These are phyloP conservation scores for Geosiphon pyriformis DNA, from an alignment of 192 early-diverging fungal genomes.

Conservation along the genomic window DNA sequence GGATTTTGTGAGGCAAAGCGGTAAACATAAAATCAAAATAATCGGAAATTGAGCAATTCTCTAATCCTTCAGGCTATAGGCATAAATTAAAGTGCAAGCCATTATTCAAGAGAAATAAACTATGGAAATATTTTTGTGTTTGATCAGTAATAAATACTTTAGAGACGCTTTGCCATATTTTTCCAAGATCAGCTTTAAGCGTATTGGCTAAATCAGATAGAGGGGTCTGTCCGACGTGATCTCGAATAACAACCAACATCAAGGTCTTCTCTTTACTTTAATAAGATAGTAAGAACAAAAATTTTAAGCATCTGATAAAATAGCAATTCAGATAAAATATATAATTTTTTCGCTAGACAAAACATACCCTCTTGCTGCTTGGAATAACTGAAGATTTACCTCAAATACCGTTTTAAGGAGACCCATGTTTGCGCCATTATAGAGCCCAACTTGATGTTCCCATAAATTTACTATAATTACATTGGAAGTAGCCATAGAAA, in stretches of 20 bases:
- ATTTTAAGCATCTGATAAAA: not conserved
- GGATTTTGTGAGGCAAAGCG: slow-evolving; percentile 86
- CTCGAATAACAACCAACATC: slow-evolving; percentile 94
- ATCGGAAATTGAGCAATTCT: slow-evolving; percentile 67
- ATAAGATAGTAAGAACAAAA: slow-evolving; percentile 1
- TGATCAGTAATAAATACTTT: slow-evolving; percentile 49
- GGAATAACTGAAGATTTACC: slow-evolving; percentile 96
- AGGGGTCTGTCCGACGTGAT: slow-evolving; percentile 86
- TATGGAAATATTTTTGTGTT: slow-evolving; percentile 2
- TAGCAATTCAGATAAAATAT: not conserved
- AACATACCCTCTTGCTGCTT: slow-evolving; percentile 60
- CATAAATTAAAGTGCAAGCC: not conserved
- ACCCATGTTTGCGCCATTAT: slow-evolving; percentile 99
- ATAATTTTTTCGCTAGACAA: slow-evolving; percentile 1
- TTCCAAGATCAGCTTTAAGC: slow-evolving; percentile 75
- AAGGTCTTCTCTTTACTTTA: slow-evolving; percentile 81
- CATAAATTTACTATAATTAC: slow-evolving; percentile 98
- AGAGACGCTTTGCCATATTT: slow-evolving; percentile 84
- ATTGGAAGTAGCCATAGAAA: slow-evolving; percentile 91
- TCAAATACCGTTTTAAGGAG: slow-evolving; percentile 98
- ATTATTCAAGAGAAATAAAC: not conserved
- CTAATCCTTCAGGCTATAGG: slow-evolving; percentile 70
- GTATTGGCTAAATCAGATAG: slow-evolving; percentile 74
- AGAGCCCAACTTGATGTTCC: slow-evolving; percentile 96
- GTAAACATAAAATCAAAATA: slow-evolving; percentile 92